phyloP scores from a whole-genome alignment of 495 filamentous ascomycete species.

The Penicillium riverlandense region DNA sequence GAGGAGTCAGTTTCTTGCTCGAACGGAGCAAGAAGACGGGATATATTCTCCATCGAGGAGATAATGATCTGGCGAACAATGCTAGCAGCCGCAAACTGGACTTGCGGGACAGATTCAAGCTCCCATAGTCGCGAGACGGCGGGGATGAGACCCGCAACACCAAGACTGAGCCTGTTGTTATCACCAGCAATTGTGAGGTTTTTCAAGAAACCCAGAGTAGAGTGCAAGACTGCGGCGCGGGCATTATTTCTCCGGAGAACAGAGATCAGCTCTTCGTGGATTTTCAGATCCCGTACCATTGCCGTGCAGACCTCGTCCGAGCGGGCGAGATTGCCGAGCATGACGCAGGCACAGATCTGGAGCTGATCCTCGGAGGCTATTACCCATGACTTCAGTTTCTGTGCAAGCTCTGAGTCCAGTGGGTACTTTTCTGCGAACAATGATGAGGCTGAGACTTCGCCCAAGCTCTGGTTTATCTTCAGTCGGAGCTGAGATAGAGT shows the following conservation, averaged over 20 bases:
- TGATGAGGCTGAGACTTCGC: slow-evolving; percentile 55
- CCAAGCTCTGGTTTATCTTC: slow-evolving; percentile 49
- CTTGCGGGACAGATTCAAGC: slow-evolving; percentile 54
- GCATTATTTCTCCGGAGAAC: slow-evolving; percentile 39
- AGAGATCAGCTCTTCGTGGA: slow-evolving; percentile 49
- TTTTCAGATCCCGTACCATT: slow-evolving; percentile 45
- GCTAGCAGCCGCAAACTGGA: slow-evolving; percentile 62
- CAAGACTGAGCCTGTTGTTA: slow-evolving; percentile 60
- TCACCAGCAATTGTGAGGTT: slow-evolving; percentile 63
- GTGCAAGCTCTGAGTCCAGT: slow-evolving; percentile 38
- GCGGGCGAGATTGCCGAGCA: slow-evolving; percentile 71
- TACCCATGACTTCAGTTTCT: slow-evolving; percentile 51
- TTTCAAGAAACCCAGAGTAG: slow-evolving; percentile 66
- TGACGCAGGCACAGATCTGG: slow-evolving; percentile 66
- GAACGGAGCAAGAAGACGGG: slow-evolving; percentile 33
- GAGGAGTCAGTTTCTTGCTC: slow-evolving; percentile 32
- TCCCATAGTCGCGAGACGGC: slow-evolving; percentile 55
- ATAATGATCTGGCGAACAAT: slow-evolving; percentile 60
- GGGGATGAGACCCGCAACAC: slow-evolving; percentile 41
- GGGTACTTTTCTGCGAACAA: slow-evolving; percentile 47
- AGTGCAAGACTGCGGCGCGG: slow-evolving; percentile 52
- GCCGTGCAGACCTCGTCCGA: slow-evolving; percentile 55
- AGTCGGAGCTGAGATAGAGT: slow-evolving; percentile 46
- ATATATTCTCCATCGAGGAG: slow-evolving; percentile 52
- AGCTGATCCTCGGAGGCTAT: slow-evolving; percentile 45